These are phyloP conservation scores for Shiraia sp. DNA, from an alignment of 2,329 filamentous ascomycete species.

Conservation along the genomic window DNA sequence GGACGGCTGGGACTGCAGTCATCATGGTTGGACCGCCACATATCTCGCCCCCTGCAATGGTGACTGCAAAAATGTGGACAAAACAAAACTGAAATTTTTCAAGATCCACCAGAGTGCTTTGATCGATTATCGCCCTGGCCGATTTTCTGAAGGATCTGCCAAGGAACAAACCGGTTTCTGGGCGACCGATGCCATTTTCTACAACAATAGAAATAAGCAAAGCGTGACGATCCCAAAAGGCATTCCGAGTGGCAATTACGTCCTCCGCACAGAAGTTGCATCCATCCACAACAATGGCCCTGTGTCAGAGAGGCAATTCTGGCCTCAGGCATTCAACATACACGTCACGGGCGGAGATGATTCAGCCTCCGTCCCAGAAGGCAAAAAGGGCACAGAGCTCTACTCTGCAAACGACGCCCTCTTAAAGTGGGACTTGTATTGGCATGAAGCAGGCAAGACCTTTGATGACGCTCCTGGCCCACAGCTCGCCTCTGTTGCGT, in stretches of 20 bases:
- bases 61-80: conserved; percentile 38
- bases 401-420: conserved; percentile 32
- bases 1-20: conserved; percentile 39
- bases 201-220: conserved; percentile 36
- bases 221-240: conserved; percentile 37
- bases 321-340: conserved; percentile 43
- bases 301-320: conserved; percentile 38
- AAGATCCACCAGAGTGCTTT: conserved; percentile 38
- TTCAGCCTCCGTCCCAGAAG: conserved; percentile 24
- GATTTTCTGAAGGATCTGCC: conserved; percentile 23
- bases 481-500: conserved; percentile 21
- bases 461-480: conserved; percentile 27
- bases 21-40: conserved; percentile 40
- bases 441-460: conserved; percentile 31
- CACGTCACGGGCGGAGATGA: conserved; percentile 36
- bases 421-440: conserved; percentile 35
- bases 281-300: conserved; percentile 42
- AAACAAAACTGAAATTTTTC: conserved; percentile 38
- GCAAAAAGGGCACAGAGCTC: conserved; percentile 36
- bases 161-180: conserved; percentile 34
- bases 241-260: conserved; percentile 41
- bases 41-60: conserved; percentile 39
- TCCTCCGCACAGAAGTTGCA: conserved; percentile 40
- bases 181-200: conserved; percentile 42
- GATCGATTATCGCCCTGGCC: conserved; percentile 32